These are phyloP conservation scores for Suillus decipiens DNA, from an alignment of 768 basidiomycete genomes.

Conservation along the genomic window DNA sequence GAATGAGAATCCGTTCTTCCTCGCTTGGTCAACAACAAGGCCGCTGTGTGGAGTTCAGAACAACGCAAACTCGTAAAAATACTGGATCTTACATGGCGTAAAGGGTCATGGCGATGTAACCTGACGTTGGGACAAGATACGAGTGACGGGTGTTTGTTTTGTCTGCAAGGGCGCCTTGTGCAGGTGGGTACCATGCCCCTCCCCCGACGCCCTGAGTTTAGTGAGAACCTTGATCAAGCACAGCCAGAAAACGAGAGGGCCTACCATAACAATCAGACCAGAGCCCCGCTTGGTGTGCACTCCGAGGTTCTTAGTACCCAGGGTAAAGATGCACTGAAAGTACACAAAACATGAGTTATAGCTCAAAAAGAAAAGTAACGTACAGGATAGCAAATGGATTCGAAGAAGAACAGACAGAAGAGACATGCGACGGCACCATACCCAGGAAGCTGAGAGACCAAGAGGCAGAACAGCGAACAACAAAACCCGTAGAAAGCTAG, in stretches of 20 bases:
- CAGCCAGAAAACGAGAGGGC: conserved; percentile 6
- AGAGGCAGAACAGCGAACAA: conserved; percentile 54
- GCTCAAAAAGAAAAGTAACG: conserved; percentile 19
- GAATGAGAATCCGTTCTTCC: conserved; percentile 51
- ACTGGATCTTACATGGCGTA: conserved; percentile 30
- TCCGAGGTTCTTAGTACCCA: conserved; percentile 65
- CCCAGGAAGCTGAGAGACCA: conserved; percentile 52
- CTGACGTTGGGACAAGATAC: conserved; percentile 61
- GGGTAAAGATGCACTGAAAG: conserved; percentile 57
- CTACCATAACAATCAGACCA: conserved; percentile 62
- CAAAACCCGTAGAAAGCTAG: conserved; percentile 52
- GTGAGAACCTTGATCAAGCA: conserved; percentile 6
- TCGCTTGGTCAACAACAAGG: conserved; percentile 54
- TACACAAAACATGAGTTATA: neutral
- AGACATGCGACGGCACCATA: conserved; percentile 58
- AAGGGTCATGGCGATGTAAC: conserved; percentile 57
- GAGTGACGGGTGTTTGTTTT: conserved; percentile 49
- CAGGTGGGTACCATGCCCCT: conserved; percentile 70
- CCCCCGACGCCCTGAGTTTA: conserved; percentile 53
- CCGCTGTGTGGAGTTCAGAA: conserved; percentile 38
- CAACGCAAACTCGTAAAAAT: neutral
- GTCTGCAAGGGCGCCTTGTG: conserved; percentile 59
- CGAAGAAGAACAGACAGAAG: conserved; percentile 71
- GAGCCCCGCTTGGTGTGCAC: conserved; percentile 62
- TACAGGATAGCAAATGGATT: conserved; percentile 73